These are phyloP conservation scores for Ciborinia camelliae DNA, from an alignment of 2,329 filamentous ascomycete species.

Conservation along the genomic window DNA sequence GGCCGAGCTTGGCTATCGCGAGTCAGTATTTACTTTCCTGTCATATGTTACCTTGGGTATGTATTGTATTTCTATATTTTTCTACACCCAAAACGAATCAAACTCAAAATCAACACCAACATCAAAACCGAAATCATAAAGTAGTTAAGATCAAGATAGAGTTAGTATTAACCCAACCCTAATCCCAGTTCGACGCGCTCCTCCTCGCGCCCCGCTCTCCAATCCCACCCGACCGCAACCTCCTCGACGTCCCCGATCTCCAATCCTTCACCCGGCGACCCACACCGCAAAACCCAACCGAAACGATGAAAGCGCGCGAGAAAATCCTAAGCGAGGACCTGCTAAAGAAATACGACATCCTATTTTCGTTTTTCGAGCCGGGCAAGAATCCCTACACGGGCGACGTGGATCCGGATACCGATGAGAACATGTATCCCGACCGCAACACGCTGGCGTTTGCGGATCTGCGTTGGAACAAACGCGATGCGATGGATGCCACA, in stretches of 20 bases:
- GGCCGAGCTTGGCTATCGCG: background rate
- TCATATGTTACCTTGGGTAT: background rate
- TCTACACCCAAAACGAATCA: no score
- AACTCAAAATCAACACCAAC: no score
- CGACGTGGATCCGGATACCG: background rate
- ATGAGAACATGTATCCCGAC: background rate
- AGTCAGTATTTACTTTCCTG: background rate
- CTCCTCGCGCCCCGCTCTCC: background rate
- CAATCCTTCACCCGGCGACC: background rate
- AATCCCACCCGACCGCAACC: background rate
- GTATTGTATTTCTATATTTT: background rate
- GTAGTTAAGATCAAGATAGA: no score
- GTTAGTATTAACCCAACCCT: background rate
- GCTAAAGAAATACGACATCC: background rate
- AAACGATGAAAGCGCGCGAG: background rate
- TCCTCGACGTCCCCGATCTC: background rate
- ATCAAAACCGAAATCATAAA: no score
- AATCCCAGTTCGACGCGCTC: background rate
- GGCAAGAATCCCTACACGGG: background rate
- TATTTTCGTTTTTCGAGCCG: background rate
- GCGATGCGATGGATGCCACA: background rate
- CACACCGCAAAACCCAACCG: background rate
- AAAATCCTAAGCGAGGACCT: no score
- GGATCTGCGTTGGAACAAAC: background rate
- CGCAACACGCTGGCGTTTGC: background rate